Evolutionary conservation across 2,329 filamentous ascomycete genomes (phyloP).

Genomic region (Penicillium sp.): DNA sequence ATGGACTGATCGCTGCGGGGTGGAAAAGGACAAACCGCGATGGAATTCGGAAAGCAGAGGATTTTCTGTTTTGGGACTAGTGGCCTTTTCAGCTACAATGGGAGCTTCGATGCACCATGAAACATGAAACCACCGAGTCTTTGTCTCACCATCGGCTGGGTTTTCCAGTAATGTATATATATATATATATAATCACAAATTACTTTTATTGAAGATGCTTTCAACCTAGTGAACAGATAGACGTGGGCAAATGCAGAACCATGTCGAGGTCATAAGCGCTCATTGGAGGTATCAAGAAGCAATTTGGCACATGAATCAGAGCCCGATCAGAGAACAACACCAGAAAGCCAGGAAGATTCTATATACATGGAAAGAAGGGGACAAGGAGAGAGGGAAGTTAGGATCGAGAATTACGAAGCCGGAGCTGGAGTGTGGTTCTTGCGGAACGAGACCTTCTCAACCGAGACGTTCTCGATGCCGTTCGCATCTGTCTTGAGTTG

Average conservation of each 20-base stretch:
- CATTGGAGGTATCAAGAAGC: conserved; percentile 14
- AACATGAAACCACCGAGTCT: too few species aligned
- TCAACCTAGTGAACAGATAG: too few species aligned
- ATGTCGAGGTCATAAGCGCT: conserved; percentile 1
- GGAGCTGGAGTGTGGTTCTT: conserved; percentile 61
- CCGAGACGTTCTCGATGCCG: conserved; percentile 70
- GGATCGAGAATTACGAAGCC: conserved; percentile 30
- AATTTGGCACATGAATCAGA: conserved; percentile 11
- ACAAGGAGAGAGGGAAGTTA: background rate
- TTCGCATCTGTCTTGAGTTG: conserved; percentile 71
- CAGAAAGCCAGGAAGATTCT: conserved; percentile 22
- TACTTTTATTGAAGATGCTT: too few species aligned
- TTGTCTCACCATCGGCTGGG: too few species aligned
- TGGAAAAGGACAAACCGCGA: conserved; percentile 13
- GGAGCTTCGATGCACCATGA: background rate
- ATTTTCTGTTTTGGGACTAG: conserved; percentile 19
- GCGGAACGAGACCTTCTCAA: conserved; percentile 81
- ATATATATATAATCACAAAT: too few species aligned
- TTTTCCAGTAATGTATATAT: too few species aligned
- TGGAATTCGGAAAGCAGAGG: conserved; percentile 13
- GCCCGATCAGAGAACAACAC: conserved; percentile 2
- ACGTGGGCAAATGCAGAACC: too few species aligned
- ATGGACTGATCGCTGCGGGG: conserved; percentile 16
- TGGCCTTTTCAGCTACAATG: background rate
- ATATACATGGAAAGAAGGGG: conserved; percentile 26